Evolutionary conservation across 257 asterid species (phyloP), one percentile per base, ranked within the genome.

Genomic region (Gentiana macrophylla): DNA sequence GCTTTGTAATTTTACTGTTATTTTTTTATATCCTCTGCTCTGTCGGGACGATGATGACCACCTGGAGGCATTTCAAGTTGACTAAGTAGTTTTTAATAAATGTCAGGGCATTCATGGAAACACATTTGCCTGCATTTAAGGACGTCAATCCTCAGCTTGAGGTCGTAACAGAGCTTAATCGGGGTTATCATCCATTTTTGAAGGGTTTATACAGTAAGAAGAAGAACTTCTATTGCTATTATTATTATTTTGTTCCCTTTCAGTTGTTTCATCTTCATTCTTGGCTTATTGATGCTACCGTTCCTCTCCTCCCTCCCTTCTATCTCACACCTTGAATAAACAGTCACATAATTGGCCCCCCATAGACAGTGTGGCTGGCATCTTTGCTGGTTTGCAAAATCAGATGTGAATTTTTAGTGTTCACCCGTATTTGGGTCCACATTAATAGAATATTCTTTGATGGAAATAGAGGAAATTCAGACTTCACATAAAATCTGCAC

Each of bases 121-220:
- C 96, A 62, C 67, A 82, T 52, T 64, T 91, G 73, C 82, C 86
- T 12, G 83, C 86, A 45, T 78, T 91, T 45, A 82, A 53, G 57
- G 87, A 86, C 67, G 67, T 62, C 62, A 84, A 76, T 56, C 92
- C 95, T 53, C 98, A 86, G 60, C 92, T 91, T 69, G 94, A 91
- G 78, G 96, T 91, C 56, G 76, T 87, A 36, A 66, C 89, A 24
- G 95, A 86, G 69, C 89, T 86, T 38, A 87, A 73, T 63, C 92
- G 95, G 56, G 95, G 98, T 62, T 79, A 79, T 37, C 98, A 86
- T 78, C 98, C 96, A 1, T 65, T 74, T 66, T 70, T 90, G 65
- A 84, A 86, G 78, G 97, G 97, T 62, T 67, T 86, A 53, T 89
- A 86, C 68, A 65, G 87, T 85, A 66, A 76, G 86, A 49, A 2